Evolutionary conservation across 345 rosid species (phyloP).

Genomic region (Mercurialis annua): DNA sequence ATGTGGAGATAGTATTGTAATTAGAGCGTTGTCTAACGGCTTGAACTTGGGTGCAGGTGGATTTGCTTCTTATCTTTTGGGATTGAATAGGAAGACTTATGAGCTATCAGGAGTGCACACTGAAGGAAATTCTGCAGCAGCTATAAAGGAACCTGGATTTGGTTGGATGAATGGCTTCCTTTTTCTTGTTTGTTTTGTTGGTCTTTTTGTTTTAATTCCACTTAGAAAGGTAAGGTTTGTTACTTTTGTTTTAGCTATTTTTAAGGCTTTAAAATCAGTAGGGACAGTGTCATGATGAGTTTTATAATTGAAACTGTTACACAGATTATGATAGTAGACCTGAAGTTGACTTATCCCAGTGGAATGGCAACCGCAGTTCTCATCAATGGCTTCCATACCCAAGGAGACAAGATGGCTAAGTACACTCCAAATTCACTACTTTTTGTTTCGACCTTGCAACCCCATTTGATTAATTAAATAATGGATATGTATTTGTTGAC

Average conservation of each 20-base stretch:
- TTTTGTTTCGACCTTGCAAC: neutral
- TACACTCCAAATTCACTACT: slow-evolving; percentile 15
- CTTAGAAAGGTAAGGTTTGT: slow-evolving; percentile 61
- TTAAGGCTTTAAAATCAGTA: neutral
- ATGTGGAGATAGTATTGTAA: too few species aligned
- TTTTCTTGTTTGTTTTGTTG: slow-evolving; percentile 81
- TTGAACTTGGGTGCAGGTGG: slow-evolving; percentile 50
- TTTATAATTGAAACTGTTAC: neutral
- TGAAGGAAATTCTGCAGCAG: slow-evolving; percentile 60
- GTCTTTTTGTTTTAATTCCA: slow-evolving; percentile 89
- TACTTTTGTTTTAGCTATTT: neutral
- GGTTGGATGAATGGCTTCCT: slow-evolving; percentile 95
- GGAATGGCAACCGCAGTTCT: slow-evolving; percentile 95
- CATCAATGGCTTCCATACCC: slow-evolving; percentile 89
- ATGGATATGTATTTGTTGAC: too few species aligned
- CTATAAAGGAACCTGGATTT: slow-evolving; percentile 78
- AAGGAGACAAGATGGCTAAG: slow-evolving; percentile 73
- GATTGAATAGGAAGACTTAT: slow-evolving; percentile 74
- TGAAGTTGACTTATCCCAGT: slow-evolving; percentile 76
- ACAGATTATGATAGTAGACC: slow-evolving; percentile 84
- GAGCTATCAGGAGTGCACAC: slow-evolving; percentile 65
- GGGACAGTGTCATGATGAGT: too few species aligned
- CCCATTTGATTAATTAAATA: too few species aligned
- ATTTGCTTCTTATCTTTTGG: slow-evolving; percentile 91
- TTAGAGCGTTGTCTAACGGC: slow-evolving; percentile 8